Base-by-base conservation (phyloP, 805 yeast genomes). In the Starmerella davenportii region DNA sequence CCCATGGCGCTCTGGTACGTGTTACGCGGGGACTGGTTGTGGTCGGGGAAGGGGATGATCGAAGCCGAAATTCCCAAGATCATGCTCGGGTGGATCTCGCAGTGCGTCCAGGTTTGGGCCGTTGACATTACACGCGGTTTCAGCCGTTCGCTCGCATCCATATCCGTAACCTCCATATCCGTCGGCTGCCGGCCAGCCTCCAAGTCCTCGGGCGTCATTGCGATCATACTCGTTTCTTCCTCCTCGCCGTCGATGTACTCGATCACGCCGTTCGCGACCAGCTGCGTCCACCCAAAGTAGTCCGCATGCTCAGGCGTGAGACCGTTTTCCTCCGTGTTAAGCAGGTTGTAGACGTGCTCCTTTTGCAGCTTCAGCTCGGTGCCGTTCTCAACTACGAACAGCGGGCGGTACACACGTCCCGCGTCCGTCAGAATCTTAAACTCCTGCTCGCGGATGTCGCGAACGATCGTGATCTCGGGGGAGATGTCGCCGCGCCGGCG, bases 1-100 rank as follows among this genome's bases (percentile, higher is more conserved):
- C 98, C 98, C 98, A 90, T 90, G 47, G 98, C 98, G 58, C 95
- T 85, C 66, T 90, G 98, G 62, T 90, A 90, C 3, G 98, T 90
- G 58, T 90, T 90, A 75, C 98, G 87, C 43, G 98, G 98, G 43
- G 95, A 85, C 67, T 90, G 98, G 61, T 90, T 90, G 62, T 90
- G 99, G 64, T 90, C 98, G 13, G 99, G 99, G 79, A 90, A 90
- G 16, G 99, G 99, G 69, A 90, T 90, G 57, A 90, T 84, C 21
- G 94, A 81, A 4, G 99, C 99, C 34, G 95, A 94, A 48, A 90
- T 95, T 61, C 98, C 98, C 44, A 90, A 68, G 60, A 90, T 87
- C 98, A 90, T 90, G 23, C 93, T 79, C 16, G 98, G 98, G 63
- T 90, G 98, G 56, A 90, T 85, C 63, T 90, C 98, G 71, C 98